Conservation (phyloP, 2,329 filamentous ascomycete genomes). For the Beauveria medogensis region DNA sequence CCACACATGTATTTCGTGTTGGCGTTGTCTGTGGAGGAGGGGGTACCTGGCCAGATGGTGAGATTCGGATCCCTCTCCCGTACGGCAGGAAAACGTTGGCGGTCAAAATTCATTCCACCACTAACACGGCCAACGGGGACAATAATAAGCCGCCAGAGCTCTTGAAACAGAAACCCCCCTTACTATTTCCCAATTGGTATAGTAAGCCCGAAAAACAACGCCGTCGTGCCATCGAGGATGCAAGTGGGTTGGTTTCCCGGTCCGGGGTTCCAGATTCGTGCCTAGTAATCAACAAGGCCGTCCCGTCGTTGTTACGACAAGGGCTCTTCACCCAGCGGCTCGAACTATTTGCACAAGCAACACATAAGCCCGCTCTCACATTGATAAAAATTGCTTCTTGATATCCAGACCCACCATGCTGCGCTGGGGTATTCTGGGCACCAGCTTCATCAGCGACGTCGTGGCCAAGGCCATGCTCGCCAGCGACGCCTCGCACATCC, state of each 20-base stretch:
- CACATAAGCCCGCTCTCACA: too few species aligned
- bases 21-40: neutral
- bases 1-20: too few species aligned
- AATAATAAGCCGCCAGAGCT: neutral
- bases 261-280: neutral
- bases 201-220: slow-evolving; percentile 3
- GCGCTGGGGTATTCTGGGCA: slow-evolving; percentile 22
- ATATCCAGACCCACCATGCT: slow-evolving; percentile 12
- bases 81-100: neutral
- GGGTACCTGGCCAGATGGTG: neutral
- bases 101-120: slow-evolving; percentile 4
- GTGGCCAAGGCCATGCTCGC: slow-evolving; percentile 18
- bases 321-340: neutral
- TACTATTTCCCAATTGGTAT: neutral
- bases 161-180: neutral
- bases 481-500: slow-evolving; percentile 17
- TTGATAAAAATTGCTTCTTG: too few species aligned
- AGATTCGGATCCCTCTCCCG: neutral
- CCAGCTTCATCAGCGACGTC: slow-evolving; percentile 22
- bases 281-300: neutral
- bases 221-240: neutral
- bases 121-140: neutral
- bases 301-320: neutral
- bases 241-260: slow-evolving; percentile 1
- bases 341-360: neutral